phyloP scores from a whole-genome alignment of 495 filamentous ascomycete genomes.

The Stereocaulon alpinum region DNA sequence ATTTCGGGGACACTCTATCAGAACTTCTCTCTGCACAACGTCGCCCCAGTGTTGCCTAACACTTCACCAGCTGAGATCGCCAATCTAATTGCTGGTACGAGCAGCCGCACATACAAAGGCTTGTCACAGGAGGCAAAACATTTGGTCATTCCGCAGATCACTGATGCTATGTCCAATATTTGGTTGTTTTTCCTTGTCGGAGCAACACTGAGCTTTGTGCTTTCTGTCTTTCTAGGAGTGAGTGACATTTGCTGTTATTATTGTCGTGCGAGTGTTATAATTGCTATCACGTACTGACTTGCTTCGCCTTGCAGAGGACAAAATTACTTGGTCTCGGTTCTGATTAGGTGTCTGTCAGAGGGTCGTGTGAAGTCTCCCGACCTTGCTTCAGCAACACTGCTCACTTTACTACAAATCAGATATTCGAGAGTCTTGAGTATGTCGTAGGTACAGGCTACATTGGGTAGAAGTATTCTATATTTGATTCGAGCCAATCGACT shows the following conservation, averaged over 20 bases:
- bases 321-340: not conserved
- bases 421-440: not conserved
- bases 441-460: not conserved
- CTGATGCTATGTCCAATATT: not conserved
- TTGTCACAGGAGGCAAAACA: not conserved
- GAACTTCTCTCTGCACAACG: slow-evolving; percentile 1
- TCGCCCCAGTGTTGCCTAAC: not conserved
- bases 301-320: not conserved
- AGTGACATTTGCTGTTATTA: not conserved
- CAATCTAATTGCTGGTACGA: slow-evolving; percentile 1
- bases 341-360: not conserved
- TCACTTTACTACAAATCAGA: not conserved
- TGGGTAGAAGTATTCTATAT: not conserved
- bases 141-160: slow-evolving; percentile 1
- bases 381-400: not conserved
- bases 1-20: slow-evolving; percentile 1
- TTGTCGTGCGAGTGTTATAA: not conserved
- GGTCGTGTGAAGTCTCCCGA: not conserved
- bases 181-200: not conserved
- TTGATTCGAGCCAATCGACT: not conserved
- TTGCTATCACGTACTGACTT: not conserved
- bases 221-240: not conserved
- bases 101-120: not conserved
- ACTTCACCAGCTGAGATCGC: not conserved
- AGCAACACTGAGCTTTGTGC: slow-evolving; percentile 1